Base-by-base conservation (phyloP, 2,329 filamentous ascomycete genomes). In the Colletotrichum falcatum region DNA sequence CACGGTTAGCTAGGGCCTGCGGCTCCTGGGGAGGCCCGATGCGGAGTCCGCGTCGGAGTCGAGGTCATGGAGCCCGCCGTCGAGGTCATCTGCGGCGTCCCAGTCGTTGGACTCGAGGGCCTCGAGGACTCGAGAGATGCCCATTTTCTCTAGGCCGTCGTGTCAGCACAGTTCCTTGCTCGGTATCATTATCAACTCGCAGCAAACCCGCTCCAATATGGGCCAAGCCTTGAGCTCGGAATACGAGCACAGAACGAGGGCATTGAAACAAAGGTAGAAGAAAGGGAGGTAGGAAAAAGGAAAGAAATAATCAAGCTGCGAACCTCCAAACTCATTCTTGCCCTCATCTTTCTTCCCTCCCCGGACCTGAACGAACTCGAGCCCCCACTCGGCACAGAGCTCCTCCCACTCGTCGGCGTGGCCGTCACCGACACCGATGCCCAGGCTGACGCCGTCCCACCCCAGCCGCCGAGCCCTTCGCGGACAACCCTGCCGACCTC, bases 91-190 rank as follows among this genome's bases (percentile, higher is more conserved):
- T 2, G 82, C 83, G 28, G 42, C 68, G 26, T 66, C 53, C 90
- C 90, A 92, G 78, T 91, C 90, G 76, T 91, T 92, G 20, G 89
- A 83, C 75, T 92, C 86, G 18, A 92, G 78, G 0, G 90, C 90
- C 75, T 92, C 89, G 11, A 83, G 82, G 2, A 89, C 83, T 12
- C 90, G 84, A 1, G 86, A 82, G 46, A 91, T 83, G 20, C 90
- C 90, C 39, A 83, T 85, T 70, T 86, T 87, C 78, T 91, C 90
- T 89, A 16, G 2, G 33, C 30, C 53, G 3, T 35, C 16, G 5
- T 49, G 66, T 79, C 37, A 80, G 76, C 23, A 30, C 23, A n/a
- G 1, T 1, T 16, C 20, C n/a, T 48, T 37, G 18, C 3, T 28
- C 37, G 26, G 18, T 30, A 28, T 20, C 4, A 9, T 20, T n/a